Evolutionary conservation across 1,284 basidiomycete species (phyloP).

Genomic region (Tilletiopsis washingtonensis): DNA sequence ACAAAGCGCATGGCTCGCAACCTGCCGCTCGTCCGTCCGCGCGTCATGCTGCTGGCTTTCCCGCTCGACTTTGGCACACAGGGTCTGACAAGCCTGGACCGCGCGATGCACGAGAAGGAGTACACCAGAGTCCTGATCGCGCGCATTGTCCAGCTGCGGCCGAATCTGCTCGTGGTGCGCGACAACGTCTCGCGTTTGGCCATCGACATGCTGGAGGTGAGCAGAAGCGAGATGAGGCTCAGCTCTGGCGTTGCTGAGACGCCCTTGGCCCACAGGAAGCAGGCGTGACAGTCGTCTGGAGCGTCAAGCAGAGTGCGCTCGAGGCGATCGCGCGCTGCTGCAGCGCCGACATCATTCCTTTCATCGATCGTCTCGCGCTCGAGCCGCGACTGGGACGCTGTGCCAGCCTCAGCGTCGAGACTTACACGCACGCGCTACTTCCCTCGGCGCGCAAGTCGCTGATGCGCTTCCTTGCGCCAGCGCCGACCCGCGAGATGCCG

Average conservation of each 20-base stretch:
- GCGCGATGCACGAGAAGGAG: constrained; percentile 61
- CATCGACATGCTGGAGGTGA: constrained; percentile 68
- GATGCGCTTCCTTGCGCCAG: constrained; percentile 68
- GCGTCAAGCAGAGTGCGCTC: constrained; percentile 80
- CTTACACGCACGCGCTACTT: constrained; percentile 84
- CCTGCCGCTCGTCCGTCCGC: constrained; percentile 62
- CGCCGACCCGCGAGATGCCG: not conserved
- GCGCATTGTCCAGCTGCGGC: constrained; percentile 80
- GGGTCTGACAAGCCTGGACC: not conserved
- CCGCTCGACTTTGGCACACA: constrained; percentile 70
- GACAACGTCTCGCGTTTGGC: constrained; percentile 86
- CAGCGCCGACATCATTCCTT: constrained; percentile 87
- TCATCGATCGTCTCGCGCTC: constrained; percentile 84
- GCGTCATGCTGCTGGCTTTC: constrained; percentile 92
- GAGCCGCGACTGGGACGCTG: constrained; percentile 88
- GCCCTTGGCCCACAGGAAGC: constrained; percentile 51
- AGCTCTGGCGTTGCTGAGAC: not conserved
- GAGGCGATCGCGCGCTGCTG: constrained; percentile 85
- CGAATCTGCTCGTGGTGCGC: constrained; percentile 86
- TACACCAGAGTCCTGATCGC: constrained; percentile 81
- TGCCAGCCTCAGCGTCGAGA: constrained; percentile 77
- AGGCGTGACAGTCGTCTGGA: constrained; percentile 81
- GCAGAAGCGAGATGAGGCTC: not conserved
- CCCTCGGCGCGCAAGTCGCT: constrained; percentile 86
- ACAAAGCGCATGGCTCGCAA: constrained; percentile 65